Evolutionary conservation across 2,329 filamentous ascomycete species (phyloP).

Genomic region (Westerdykella sp.): DNA sequence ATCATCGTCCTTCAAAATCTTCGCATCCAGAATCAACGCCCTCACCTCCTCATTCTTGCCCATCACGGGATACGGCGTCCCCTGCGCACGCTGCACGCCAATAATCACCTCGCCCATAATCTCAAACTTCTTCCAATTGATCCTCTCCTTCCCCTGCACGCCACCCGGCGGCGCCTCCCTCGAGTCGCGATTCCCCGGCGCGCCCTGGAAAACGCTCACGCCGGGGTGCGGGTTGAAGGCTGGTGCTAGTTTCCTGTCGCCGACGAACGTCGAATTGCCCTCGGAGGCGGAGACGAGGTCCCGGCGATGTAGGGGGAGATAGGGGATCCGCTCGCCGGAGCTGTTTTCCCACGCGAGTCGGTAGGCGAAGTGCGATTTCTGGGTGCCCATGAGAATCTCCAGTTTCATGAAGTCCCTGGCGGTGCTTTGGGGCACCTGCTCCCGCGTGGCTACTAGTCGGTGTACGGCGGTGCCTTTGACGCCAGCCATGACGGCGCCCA

Average conservation of each 20-base stretch:
- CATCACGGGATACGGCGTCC: slow-evolving; percentile 69
- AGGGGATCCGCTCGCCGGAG: slow-evolving; percentile 81
- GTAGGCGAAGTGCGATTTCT: slow-evolving; percentile 90
- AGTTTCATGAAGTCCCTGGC: slow-evolving; percentile 83
- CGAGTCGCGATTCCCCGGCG: slow-evolving; percentile 22
- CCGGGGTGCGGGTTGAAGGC: slow-evolving; percentile 31
- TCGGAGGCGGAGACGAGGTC: slow-evolving; percentile 90
- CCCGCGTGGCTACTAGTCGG: slow-evolving; percentile 71
- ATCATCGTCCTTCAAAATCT: slow-evolving; percentile 80
- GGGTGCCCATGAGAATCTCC: slow-evolving; percentile 85
- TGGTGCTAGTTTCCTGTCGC: slow-evolving; percentile 36
- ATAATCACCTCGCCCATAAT: slow-evolving; percentile 88
- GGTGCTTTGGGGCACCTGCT: slow-evolving; percentile 63
- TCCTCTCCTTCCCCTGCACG: slow-evolving; percentile 50
- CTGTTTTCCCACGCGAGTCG: slow-evolving; percentile 98
- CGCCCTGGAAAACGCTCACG: slow-evolving; percentile 28
- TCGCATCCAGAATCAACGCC: slow-evolving; percentile 73
- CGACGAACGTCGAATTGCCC: slow-evolving; percentile 84
- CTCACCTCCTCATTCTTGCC: slow-evolving; percentile 62
- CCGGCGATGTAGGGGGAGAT: slow-evolving; percentile 80
- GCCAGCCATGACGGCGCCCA: slow-evolving; percentile 89
- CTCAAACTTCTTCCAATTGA: slow-evolving; percentile 99
- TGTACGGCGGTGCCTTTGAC: slow-evolving; percentile 85
- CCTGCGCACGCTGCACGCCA: slow-evolving; percentile 86
- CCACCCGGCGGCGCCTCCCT: slow-evolving; percentile 40